A percentile compares a stretch with the other conserved stretches of the same genome.
Evolutionary conservation across 164 flowering plant genomes (phyloP).

Genomic region (Akebia trifoliata): DNA sequence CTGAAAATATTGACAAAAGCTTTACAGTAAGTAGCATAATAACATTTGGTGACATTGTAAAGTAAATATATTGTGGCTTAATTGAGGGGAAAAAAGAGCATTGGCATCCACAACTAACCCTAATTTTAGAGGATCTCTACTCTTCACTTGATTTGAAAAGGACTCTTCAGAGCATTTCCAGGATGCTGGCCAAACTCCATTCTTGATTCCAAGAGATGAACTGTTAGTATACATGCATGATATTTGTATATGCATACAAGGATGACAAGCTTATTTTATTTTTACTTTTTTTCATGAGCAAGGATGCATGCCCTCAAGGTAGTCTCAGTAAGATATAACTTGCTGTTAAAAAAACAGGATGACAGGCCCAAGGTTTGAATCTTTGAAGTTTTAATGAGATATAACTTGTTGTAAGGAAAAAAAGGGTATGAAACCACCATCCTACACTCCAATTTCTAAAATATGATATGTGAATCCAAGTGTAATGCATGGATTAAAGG

Average conservation of each 20-base stretch:
- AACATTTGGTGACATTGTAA: background rate
- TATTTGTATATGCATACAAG: background rate
- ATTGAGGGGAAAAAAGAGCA: background rate
- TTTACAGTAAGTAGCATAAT: background rate
- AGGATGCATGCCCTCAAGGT: no score
- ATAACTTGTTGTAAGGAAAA: no score
- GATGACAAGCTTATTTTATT: background rate
- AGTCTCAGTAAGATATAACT: no score
- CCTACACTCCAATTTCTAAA: no score
- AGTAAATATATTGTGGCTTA: background rate
- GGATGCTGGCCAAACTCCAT: slow-evolving; percentile 66
- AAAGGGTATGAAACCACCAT: no score
- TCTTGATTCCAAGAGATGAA: slow-evolving; percentile 34
- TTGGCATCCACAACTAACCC: slow-evolving; percentile 52
- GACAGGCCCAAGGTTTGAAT: no score
- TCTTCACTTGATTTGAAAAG: slow-evolving; percentile 64
- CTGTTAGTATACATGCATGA: slow-evolving; percentile 3
- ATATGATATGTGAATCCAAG: no score
- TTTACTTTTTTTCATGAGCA: no score
- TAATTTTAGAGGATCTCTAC: slow-evolving; percentile 79
- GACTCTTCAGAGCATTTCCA: slow-evolving; percentile 98
- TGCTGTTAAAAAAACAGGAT: no score
- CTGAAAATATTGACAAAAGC: slow-evolving; percentile 31
- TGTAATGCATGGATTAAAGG: no score
- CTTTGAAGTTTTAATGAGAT: no score